Conservation (phyloP, 1,139 yeast genomes). For the Magnusiomyces suaveolens region DNA sequence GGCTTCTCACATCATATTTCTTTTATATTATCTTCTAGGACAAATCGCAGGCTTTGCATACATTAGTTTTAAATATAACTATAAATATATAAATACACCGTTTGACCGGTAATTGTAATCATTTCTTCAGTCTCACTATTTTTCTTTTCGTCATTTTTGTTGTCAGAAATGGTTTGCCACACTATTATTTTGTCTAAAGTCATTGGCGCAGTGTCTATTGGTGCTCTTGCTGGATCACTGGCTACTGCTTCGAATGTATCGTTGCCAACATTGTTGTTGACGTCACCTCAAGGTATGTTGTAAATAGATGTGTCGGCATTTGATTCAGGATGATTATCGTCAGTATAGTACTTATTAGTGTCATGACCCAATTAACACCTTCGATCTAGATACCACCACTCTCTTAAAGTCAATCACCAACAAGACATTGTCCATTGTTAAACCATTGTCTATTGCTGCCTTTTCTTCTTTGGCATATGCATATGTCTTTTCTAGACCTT, state of each 20-base stretch:
- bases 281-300: conserved; percentile 6
- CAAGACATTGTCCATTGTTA: conserved; percentile 8
- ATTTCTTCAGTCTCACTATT: background rate
- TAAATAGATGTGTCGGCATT: no score
- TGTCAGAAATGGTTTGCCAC: conserved; percentile 17
- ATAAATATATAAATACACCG: no score
- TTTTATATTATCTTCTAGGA: background rate
- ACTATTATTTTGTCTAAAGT: conserved; percentile 24
- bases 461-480: conserved; percentile 19
- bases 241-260: conserved; percentile 21
- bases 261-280: conserved; percentile 17
- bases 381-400: conserved; percentile 3
- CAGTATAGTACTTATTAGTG: background rate
- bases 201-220: conserved; percentile 26
- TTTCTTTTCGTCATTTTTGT: background rate
- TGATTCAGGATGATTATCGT: no score
- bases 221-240: conserved; percentile 24
- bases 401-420: conserved; percentile 7
- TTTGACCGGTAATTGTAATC: no score
- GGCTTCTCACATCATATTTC: background rate
- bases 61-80: no score
- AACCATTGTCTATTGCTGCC: conserved; percentile 19
- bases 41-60: no score
- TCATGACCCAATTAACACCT: conserved; percentile 2
- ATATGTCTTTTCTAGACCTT: conserved; percentile 19